Evolutionary conservation across 2,329 filamentous ascomycete genomes (phyloP).

Genomic region (Ceratocystis variospora): DNA sequence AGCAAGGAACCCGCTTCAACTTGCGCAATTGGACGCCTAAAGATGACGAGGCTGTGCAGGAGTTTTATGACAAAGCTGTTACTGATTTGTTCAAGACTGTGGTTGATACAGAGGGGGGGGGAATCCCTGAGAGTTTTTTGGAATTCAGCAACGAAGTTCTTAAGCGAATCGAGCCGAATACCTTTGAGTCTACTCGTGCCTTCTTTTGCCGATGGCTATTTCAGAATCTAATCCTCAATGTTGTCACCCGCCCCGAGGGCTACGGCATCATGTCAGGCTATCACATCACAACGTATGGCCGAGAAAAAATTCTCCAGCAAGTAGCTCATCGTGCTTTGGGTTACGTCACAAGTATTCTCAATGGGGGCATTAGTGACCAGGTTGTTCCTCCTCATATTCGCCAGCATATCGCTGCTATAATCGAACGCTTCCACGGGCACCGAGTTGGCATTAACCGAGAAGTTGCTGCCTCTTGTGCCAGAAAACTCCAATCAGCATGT

Average conservation of each 20-base stretch:
- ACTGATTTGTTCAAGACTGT: conserved; percentile 72
- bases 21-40: conserved; percentile 60
- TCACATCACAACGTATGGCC: conserved; percentile 80
- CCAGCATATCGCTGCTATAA: conserved; percentile 56
- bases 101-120: conserved; percentile 68
- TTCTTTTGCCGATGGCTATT: conserved; percentile 91
- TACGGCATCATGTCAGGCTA: conserved; percentile 70
- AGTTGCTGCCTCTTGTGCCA: no score
- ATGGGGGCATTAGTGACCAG: conserved; percentile 39
- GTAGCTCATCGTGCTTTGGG: conserved; percentile 69
- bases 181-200: conserved; percentile 59
- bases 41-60: conserved; percentile 68
- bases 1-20: conserved; percentile 56
- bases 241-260: conserved; percentile 78
- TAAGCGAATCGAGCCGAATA: conserved; percentile 57
- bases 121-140: conserved; percentile 73
- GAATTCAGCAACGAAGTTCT: conserved; percentile 76
- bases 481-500: neutral
- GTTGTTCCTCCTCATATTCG: conserved; percentile 48
- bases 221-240: conserved; percentile 68
- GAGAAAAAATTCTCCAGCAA: conserved; percentile 67
- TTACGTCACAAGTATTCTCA: conserved; percentile 59
- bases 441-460: neutral
- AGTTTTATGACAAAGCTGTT: conserved; percentile 77
- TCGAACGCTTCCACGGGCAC: conserved; percentile 46